Evolutionary conservation across 495 filamentous ascomycete species (phyloP), one percentile per base, ranked within the genome.

Genomic region (Monascus purpureus): DNA sequence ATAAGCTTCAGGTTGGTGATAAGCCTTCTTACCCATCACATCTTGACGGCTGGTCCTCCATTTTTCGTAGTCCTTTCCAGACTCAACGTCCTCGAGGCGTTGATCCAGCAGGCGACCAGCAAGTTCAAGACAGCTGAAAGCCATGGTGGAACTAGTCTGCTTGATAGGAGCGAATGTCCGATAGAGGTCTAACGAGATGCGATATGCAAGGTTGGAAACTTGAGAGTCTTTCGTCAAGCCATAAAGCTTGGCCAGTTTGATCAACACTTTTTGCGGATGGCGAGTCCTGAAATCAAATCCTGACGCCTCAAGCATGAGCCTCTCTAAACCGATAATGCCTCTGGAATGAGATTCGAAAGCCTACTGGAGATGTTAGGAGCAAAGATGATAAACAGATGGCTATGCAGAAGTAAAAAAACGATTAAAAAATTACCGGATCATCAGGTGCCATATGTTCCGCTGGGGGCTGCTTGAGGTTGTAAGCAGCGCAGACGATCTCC

Each of bases 261-360:
- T 58, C 23, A 94, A 55, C 8, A 82, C 62, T 39, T 84, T 81
- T 33, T 93, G 81, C 1, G 90, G 84, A 46, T 93, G 78, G 22
- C 84, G 79, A 25, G 73, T 80, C n/a, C 88, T 75, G 46, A 94
- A 96, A 54, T 97, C 90, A 46, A 96, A 97, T 31, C 79, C 77
- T 14, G 83, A 76, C 2, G 79, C 73, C 53, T 97, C 90, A n/a
- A 97, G 78, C 59, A 97, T 92, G 33, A 90, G 73, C 15, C 90
- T 67, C 49, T 97, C 90, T 2, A 96, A 68, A 6, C 81, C 84
- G 34, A 94, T 84, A 35, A 93, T 80, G 22, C 72, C 69, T 33
- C 82, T 78, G 7, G 76, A 75, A 12, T 72, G 68, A 7, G 57
- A 53, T 28, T 96, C 90, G 43, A 97, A 92, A 6, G 76, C 48